phyloP scores from a whole-genome alignment of 2,329 filamentous ascomycete species.

The Botrytis tulipae region DNA sequence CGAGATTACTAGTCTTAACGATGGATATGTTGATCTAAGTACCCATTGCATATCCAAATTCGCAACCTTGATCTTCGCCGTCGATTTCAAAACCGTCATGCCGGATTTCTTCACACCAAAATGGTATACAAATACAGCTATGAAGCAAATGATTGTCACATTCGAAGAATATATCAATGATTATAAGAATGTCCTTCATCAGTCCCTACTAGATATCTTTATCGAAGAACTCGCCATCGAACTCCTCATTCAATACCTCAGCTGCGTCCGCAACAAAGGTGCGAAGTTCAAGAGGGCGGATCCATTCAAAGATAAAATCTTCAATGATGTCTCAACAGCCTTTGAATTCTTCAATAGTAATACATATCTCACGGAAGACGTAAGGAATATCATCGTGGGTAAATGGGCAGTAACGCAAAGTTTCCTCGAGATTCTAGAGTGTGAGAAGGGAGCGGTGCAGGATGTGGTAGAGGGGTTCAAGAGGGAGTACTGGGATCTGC shows the following conservation, averaged over 20 bases:
- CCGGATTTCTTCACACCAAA: conserved; percentile 85
- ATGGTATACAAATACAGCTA: conserved; percentile 84
- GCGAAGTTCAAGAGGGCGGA: conserved; percentile 85
- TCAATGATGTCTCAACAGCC: conserved; percentile 84
- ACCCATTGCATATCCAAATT: conserved; percentile 91
- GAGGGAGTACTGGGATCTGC: conserved; percentile 84
- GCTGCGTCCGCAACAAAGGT: conserved; percentile 80
- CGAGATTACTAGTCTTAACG: conserved; percentile 73
- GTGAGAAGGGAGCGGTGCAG: conserved; percentile 70
- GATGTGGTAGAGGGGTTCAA: conserved; percentile 84
- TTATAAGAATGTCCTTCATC: conserved; percentile 80
- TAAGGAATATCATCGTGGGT: conserved; percentile 73
- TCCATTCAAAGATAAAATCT: conserved; percentile 88
- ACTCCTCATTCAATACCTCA: conserved; percentile 81
- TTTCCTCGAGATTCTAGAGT: conserved; percentile 76
- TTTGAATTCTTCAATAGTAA: conserved; percentile 83
- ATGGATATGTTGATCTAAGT: conserved; percentile 92
- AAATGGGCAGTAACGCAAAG: conserved; percentile 90
- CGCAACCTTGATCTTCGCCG: conserved; percentile 79
- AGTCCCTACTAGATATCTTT: conserved; percentile 84
- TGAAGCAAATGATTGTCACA: conserved; percentile 91
- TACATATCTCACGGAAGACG: conserved; percentile 58
- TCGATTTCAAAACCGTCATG: conserved; percentile 83
- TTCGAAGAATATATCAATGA: conserved; percentile 94
- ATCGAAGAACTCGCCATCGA: conserved; percentile 92